phyloP scores from a whole-genome alignment of 176 grass and related monocot species.

The Tuctoria greenei region DNA sequence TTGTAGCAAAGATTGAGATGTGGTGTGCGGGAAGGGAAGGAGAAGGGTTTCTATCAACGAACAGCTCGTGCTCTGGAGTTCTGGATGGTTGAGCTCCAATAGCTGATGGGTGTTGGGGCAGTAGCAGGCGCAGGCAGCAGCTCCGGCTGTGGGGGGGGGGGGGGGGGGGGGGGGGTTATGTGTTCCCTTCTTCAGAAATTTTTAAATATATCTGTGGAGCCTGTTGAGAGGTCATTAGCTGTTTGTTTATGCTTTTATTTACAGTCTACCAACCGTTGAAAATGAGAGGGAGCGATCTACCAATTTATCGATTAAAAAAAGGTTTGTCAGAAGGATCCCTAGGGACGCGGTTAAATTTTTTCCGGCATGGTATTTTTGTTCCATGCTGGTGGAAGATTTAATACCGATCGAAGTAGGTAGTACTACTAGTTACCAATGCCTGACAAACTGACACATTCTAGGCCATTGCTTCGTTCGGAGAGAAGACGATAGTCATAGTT shows the following conservation, averaged over 20 bases:
- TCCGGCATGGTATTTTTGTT: slow-evolving; percentile 49
- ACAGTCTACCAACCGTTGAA: slow-evolving; percentile 57
- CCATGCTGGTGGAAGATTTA: slow-evolving; percentile 15
- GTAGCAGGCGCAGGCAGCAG: slow-evolving; percentile 22
- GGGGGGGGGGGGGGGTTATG: not conserved
- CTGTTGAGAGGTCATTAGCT: slow-evolving; percentile 43
- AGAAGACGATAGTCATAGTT: slow-evolving; percentile 3
- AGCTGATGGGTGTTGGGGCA: slow-evolving; percentile 33
- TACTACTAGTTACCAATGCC: not conserved
- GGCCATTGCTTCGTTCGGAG: slow-evolving; percentile 5
- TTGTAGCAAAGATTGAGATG: slow-evolving; percentile 36
- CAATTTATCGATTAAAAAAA: not conserved
- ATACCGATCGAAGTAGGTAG: not conserved
- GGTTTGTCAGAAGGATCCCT: slow-evolving; percentile 30
- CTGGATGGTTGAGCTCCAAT: slow-evolving; percentile 53
- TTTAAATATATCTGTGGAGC: slow-evolving; percentile 11
- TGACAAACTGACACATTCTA: slow-evolving; percentile 16
- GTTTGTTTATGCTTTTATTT: slow-evolving; percentile 43
- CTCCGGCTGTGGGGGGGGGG: not conserved
- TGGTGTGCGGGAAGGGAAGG: slow-evolving; percentile 17
- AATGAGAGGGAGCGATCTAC: not conserved
- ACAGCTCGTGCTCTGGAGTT: slow-evolving; percentile 30
- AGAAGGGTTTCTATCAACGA: slow-evolving; percentile 30
- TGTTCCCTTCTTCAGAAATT: slow-evolving; percentile 26
- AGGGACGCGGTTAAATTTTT: slow-evolving; percentile 36